Evolutionary conservation across 2,329 filamentous ascomycete species (phyloP), one percentile per base, ranked within the genome.

Genomic region (Fusarium albidum): DNA sequence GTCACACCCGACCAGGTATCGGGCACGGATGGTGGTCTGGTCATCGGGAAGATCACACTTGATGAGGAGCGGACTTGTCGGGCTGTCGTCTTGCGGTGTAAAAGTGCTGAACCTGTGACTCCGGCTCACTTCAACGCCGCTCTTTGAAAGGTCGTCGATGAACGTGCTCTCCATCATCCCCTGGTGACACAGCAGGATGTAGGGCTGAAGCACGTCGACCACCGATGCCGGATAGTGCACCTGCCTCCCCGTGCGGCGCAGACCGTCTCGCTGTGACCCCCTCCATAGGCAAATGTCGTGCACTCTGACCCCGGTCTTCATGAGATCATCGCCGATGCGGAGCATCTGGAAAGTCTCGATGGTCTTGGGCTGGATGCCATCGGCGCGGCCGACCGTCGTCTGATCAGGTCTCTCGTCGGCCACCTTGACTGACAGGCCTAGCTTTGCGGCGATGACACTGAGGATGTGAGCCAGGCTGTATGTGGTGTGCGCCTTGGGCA

Each of bases 231-330:
- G 88, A 67, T 90, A 91, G 69, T 91, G 88, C 10, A 85, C 73
- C 66, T 89, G 82, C 42, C 88, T 81, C 6, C 82, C 82, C 13
- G 85, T 79, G 40, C 88, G 81, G 50, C 79, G 79, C 43, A 90
- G 73, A 3, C 80, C 71, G 55, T 79, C 72, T 17, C 76, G 72
- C 26, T 70, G 63, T 3, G 77, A 81, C 49, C 77, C 75, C 68
- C 83, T 78, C 87, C 88, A 91, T 69, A 90, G 90, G 35, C 84
- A 82, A 49, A 91, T 91, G 66, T 91, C 88, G 71, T 87, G 89
- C 28, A 91, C 83, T 40, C 82, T 83, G 42, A 87, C 87, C 10
- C 86, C 87, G 60, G 85, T 82, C 55, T 82, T 82, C 26, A 91
- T 72, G 18, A 91, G 72, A 2, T 82, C 77, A 57, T 90, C 87